Evolutionary conservation across 495 filamentous ascomycete species (phyloP), one percentile per base, ranked within the genome.

Genomic region (Penicillium alfredii): DNA sequence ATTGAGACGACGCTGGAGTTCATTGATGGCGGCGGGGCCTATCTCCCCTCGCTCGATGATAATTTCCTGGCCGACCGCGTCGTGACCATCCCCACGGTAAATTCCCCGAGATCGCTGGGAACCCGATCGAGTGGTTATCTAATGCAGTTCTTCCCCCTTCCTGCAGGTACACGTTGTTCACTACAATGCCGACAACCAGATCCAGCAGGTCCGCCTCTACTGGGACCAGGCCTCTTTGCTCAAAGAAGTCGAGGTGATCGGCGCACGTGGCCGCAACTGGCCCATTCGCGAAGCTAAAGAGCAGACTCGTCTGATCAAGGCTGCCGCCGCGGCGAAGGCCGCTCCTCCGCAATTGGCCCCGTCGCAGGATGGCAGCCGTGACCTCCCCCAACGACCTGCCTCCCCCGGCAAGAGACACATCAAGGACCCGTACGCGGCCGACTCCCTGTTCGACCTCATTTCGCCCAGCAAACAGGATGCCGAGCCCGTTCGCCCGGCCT

Each of bases 171-270:
- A 98, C 67, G 78, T 97, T 34, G 92, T 97, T 46, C 74, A 76
- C 25, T 96, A 95, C 66, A 76, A 93, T 53, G 44, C 61, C 25
- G 53, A 82, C 25, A 73, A 80, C 44, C 82, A 86, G 57, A 94
- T 98, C 59, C 62, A 73, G 44, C 84, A 86, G 51, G 81, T 95
- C 47, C 82, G 88, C 35, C 77, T 89, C 40, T 84, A 82, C 59
- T 98, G 92, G 92, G 92, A 98, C 56, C 93, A 97, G 62, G 89
- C 79, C 16, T 86, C 86, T 34, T 74, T 97, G 6, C 72, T 98
- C 42, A 97, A 92, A 63, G 82, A 90, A 55, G 77, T 96, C 34
- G 88, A 94, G 47, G 81, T 95, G 19, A 97, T 98, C 62, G 92
- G 92, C 38, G 76, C 78, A 47, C 80, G 84, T 16, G 86, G 83